These are phyloP conservation scores for Aureobasidium sp. DNA, from an alignment of 2,329 filamentous ascomycete genomes.

Conservation along the genomic window DNA sequence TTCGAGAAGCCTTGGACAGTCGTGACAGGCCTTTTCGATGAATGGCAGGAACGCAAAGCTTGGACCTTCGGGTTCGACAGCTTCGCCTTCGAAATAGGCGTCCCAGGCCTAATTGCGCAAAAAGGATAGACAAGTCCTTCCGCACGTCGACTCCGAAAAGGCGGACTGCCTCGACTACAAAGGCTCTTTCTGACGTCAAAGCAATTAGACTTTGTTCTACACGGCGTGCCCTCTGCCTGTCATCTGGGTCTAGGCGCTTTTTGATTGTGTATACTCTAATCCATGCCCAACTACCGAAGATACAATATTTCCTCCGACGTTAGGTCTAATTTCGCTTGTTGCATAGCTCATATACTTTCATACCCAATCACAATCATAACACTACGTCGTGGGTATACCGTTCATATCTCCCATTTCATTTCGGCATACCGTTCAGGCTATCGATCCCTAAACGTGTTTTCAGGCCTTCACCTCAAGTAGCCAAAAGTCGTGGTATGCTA, in stretches of 20 bases:
- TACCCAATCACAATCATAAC: constrained; percentile 8
- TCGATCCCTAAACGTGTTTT: constrained; percentile 5
- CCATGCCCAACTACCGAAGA: background rate
- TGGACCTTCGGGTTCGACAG: background rate
- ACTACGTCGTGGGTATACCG: background rate
- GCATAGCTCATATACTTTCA: background rate
- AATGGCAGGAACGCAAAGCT: background rate
- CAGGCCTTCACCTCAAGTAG: background rate
- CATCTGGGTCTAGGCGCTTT: background rate
- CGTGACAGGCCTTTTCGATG: background rate
- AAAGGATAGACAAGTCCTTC: background rate
- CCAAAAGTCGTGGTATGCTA: constrained; percentile 1
- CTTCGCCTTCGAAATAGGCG: background rate
- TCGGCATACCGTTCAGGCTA: constrained; percentile 14
- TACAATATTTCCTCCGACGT: background rate
- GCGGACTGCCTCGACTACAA: background rate
- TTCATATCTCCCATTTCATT: constrained; percentile 12
- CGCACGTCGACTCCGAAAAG: background rate
- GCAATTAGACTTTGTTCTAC: background rate
- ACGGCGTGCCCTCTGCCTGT: background rate
- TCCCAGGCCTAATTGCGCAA: constrained; percentile 6
- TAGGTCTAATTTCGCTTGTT: constrained; percentile 5
- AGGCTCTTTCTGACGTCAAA: constrained; percentile 2
- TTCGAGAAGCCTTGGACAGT: constrained; percentile 1
- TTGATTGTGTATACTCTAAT: constrained; percentile 8